phyloP scores from a whole-genome alignment of 768 basidiomycete species.

The Tremella fuciformis region DNA sequence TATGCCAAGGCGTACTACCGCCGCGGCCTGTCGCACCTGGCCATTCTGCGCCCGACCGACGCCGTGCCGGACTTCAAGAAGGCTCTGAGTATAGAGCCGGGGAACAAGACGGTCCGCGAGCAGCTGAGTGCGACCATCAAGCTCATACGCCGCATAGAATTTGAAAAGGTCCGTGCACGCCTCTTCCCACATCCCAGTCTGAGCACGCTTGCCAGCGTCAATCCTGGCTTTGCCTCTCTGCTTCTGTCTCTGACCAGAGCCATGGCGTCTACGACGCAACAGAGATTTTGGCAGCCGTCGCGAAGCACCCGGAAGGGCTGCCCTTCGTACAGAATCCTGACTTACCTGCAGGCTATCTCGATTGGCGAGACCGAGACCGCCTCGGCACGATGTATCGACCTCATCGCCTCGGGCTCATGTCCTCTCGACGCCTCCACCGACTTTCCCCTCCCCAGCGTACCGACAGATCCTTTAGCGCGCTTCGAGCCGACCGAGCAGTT shows the following conservation, averaged over 20 bases:
- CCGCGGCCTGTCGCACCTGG: conserved; percentile 84
- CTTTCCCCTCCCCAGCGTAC: conserved; percentile 68
- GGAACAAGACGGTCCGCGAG: conserved; percentile 71
- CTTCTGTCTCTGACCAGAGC: not conserved
- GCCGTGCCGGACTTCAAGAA: conserved; percentile 87
- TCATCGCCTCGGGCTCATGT: conserved; percentile 76
- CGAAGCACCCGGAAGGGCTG: too few relatives aligned
- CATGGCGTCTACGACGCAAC: not conserved
- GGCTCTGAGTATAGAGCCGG: conserved; percentile 76
- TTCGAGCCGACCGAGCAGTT: conserved; percentile 74
- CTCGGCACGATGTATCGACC: conserved; percentile 69
- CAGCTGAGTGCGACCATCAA: conserved; percentile 89
- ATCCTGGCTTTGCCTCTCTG: not conserved
- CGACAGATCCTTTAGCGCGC: conserved; percentile 54
- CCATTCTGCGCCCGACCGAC: conserved; percentile 78
- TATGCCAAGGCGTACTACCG: conserved; percentile 73
- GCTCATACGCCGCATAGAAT: conserved; percentile 80
- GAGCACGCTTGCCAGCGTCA: not conserved
- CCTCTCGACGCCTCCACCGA: conserved; percentile 66
- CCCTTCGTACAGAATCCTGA: not conserved
- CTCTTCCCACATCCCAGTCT: not conserved
- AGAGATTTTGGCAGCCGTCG: too few relatives aligned
- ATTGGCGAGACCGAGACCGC: conserved; percentile 82
- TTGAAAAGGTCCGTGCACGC: conserved; percentile 68
- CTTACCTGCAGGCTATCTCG: conserved; percentile 65